Conservation (phyloP, 768 basidiomycete genomes). For the button mushroom (Agaricus bisporus) region DNA sequence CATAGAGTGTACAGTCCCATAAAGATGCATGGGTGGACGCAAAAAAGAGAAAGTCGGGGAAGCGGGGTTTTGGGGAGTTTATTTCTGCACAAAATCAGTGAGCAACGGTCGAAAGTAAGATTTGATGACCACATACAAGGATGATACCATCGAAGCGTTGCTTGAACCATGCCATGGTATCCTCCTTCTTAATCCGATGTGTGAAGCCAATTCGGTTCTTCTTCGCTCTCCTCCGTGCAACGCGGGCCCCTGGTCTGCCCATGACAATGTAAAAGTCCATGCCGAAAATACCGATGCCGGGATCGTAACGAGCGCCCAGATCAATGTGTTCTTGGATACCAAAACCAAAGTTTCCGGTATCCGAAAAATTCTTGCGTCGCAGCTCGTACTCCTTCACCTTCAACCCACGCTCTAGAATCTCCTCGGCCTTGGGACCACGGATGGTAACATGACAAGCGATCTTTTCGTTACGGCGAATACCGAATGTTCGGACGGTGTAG, state of each 20-base stretch:
- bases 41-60: constrained; percentile 13
- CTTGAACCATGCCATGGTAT: constrained; percentile 99
- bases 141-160: constrained; percentile 98
- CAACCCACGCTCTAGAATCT: constrained; percentile 96
- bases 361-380: constrained; percentile 94
- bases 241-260: constrained; percentile 91
- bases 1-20: constrained; percentile 24
- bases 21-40: constrained; percentile 20
- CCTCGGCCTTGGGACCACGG: constrained; percentile 98
- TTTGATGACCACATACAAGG: constrained; percentile 45
- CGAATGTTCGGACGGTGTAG: constrained; percentile 98
- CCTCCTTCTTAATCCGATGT: constrained; percentile 93
- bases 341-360: constrained; percentile 99
- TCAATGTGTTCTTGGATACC: constrained; percentile 99
- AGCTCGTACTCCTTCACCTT: constrained; percentile 99
- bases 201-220: constrained; percentile 80
- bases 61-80: constrained; percentile 17
- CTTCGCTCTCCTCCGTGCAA: constrained; percentile 86
- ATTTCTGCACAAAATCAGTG: constrained; percentile 23
- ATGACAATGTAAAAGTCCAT: constrained; percentile 99
- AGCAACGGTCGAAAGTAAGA: background rate
- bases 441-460: constrained; percentile 99
- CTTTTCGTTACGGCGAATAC: constrained; percentile 99
- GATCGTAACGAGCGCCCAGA: constrained; percentile 97
- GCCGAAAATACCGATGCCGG: constrained; percentile 97